Evolutionary conservation across 306 rosid species (phyloP), one percentile per base, ranked within the genome.

Genomic region (Medicago lupulina): DNA sequence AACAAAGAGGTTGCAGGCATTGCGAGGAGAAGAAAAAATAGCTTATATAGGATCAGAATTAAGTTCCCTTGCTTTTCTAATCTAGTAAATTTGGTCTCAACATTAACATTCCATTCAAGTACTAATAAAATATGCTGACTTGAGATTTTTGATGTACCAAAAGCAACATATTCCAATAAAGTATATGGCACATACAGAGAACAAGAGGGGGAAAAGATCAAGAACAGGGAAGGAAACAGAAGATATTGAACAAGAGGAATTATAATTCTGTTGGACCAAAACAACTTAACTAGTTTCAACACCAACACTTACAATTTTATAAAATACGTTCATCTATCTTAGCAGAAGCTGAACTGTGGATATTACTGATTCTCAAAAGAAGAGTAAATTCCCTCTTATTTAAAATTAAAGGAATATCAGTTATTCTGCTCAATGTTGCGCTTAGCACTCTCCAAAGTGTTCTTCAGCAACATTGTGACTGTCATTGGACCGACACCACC

Each of bases 401-500:
- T 72, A 36, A 47, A 54, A 58, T 23, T 34, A 18, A 61, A 68
- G 36, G 74, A 57, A 71, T 58, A 60, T 78, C 50, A 76, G 43
- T 23, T 82, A 70, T 79, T 87, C 41, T 80, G 86, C 54, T 77
- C 86, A 43, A 93, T 77, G 25, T 7, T 70, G 44, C 91, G 89
- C 81, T 87, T 91, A 46, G 96, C 97, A 57, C 98, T 94, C 10
- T 89, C 97, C 90, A 93, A 60, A 8, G 97, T 91, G 70, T 93
- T 93, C 76, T 85, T 81, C 67, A 93, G 86, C 78, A 93, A 87
- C 98, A 91, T 93, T 69, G 97, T 93, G 40, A 93, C 97, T 19
- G 95, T 91, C 91, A 90, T 87, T 60, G 97, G 97, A 47, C 97
- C 97, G 11, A 92, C 98, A 0, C 98, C 97, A 46, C 98, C 97